These are phyloP conservation scores for Populus hybrid DNA, from an alignment of 441 rosid genomes.

Conservation along the genomic window DNA sequence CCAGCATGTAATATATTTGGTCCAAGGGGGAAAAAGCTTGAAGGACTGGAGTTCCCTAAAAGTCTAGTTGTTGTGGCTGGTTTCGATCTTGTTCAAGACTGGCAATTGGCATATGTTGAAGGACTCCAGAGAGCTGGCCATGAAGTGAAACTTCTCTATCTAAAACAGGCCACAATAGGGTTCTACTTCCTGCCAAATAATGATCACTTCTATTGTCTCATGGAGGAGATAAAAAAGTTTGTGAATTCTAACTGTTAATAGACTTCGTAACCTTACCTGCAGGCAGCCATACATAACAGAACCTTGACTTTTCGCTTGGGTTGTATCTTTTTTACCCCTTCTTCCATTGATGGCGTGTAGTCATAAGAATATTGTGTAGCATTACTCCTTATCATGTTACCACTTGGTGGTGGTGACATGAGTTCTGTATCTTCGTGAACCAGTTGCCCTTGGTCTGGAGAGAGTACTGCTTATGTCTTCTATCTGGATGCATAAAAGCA, in stretches of 20 bases:
- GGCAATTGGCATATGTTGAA: slow-evolving; percentile 86
- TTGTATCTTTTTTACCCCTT: slow-evolving; percentile 13
- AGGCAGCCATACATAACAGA: slow-evolving; percentile 43
- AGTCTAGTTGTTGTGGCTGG: slow-evolving; percentile 92
- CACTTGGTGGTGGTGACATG: slow-evolving; percentile 21
- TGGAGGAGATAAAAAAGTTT: slow-evolving; percentile 84
- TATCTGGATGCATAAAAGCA: neutral
- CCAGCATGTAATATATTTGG: slow-evolving; percentile 95
- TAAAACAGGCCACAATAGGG: slow-evolving; percentile 90
- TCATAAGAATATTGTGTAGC: slow-evolving; percentile 30
- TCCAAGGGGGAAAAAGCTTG: slow-evolving; percentile 51
- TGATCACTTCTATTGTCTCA: slow-evolving; percentile 72
- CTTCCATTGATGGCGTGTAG: slow-evolving; percentile 46
- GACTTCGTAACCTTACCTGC: slow-evolving; percentile 38
- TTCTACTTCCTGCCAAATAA: slow-evolving; percentile 94
- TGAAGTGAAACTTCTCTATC: slow-evolving; percentile 62
- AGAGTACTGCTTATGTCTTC: neutral
- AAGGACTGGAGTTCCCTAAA: slow-evolving; percentile 62
- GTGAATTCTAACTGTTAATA: slow-evolving; percentile 61
- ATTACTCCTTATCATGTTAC: slow-evolving; percentile 19
- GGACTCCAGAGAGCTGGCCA: slow-evolving; percentile 61
- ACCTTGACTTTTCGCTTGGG: slow-evolving; percentile 38
- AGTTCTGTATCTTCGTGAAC: slow-evolving; percentile 22
- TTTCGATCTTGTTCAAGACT: slow-evolving; percentile 85
- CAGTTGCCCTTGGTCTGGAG: slow-evolving; percentile 9